Evolutionary conservation across 768 basidiomycete species (phyloP).

Genomic region (Amyloporia xantha): DNA sequence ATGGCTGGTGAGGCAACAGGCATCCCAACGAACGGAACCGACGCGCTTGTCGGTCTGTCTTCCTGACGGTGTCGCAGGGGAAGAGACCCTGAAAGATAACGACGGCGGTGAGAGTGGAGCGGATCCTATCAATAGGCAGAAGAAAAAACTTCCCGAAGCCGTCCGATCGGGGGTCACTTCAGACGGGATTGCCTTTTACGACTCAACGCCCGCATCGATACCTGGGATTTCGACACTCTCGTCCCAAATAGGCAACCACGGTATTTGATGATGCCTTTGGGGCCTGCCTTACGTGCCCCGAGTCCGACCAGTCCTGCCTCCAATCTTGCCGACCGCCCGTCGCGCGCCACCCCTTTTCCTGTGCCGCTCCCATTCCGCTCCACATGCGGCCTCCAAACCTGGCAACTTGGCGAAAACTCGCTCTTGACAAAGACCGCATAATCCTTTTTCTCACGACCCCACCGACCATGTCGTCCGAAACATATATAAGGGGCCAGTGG

Average conservation of each 20-base stretch:
- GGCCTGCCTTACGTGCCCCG: neutral
- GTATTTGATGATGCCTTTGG: neutral
- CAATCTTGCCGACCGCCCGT: neutral
- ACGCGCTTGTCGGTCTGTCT: neutral
- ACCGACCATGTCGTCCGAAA: neutral
- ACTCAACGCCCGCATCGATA: conserved; percentile 10
- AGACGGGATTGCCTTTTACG: conserved; percentile 9
- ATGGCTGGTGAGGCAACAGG: neutral
- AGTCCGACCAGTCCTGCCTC: neutral
- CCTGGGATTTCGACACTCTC: neutral
- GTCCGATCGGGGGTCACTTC: neutral
- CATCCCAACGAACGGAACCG: neutral
- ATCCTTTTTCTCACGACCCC: neutral
- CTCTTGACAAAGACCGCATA: neutral
- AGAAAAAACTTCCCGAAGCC: neutral
- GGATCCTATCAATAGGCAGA: conserved; percentile 2
- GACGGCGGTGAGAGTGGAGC: neutral
- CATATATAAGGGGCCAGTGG: neutral
- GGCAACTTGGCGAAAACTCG: neutral
- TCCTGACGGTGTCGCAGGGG: neutral
- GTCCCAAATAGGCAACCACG: conserved; percentile 8
- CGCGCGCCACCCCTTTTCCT: neutral
- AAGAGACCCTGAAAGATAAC: neutral
- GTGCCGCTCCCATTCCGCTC: neutral
- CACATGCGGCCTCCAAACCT: neutral